phyloP scores from a whole-genome alignment of 768 basidiomycete species.

The Tylopilus vinaceipallidus region DNA sequence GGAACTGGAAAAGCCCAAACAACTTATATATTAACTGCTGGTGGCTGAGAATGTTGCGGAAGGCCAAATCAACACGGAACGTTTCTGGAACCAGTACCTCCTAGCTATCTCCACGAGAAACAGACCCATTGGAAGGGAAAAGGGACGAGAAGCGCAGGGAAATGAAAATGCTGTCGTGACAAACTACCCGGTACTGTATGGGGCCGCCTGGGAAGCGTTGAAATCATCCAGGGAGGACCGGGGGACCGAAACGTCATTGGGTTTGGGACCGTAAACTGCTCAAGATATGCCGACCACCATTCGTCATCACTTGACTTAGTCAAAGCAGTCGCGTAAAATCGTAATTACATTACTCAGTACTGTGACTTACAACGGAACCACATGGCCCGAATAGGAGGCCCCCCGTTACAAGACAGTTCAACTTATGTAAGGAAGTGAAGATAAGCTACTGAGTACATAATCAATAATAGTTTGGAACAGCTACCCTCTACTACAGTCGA shows the following conservation, averaged over 20 bases:
- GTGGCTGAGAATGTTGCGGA: conserved; percentile 24
- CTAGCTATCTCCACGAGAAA: conserved; percentile 1
- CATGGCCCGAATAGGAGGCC: background rate
- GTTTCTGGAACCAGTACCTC: background rate
- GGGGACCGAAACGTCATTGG: too few relatives aligned
- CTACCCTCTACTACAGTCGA: too few relatives aligned
- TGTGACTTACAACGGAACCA: background rate
- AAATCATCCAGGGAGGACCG: too few relatives aligned
- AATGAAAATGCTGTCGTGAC: conserved; percentile 16
- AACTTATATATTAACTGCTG: conserved; percentile 25
- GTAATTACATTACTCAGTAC: background rate
- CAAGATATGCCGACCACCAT: conserved; percentile 1
- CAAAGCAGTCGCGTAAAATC: background rate
- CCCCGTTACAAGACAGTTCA: background rate
- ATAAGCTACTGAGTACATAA: too few relatives aligned
- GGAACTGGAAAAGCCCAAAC: background rate
- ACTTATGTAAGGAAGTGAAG: background rate
- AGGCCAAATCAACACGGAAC: conserved; percentile 3
- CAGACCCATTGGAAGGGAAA: background rate
- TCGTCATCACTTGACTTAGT: background rate
- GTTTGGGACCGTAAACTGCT: too few relatives aligned
- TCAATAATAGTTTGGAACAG: too few relatives aligned
- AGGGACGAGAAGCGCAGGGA: background rate
- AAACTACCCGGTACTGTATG: background rate
- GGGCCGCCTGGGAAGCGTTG: too few relatives aligned